These are phyloP conservation scores for Sanghuangporus sanghuang DNA, from an alignment of 1,284 basidiomycete species.

Conservation along the genomic window DNA sequence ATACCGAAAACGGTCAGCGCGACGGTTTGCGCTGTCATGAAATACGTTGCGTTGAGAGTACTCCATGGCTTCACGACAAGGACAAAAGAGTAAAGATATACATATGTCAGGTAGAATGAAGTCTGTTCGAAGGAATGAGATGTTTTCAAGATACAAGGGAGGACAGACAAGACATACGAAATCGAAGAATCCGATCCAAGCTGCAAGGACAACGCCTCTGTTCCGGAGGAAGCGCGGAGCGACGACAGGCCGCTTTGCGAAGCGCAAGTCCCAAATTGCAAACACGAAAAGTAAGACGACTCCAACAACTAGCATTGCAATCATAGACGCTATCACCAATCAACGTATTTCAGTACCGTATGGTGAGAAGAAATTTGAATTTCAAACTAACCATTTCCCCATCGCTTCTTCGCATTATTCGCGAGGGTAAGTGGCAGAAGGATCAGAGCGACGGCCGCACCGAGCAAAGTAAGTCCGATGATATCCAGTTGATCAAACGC, in stretches of 20 bases:
- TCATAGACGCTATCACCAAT: slow-evolving; percentile 40
- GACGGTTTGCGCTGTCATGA: slow-evolving; percentile 52
- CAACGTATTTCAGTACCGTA: neutral
- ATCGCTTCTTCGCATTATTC: slow-evolving; percentile 35
- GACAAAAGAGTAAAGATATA: slow-evolving; percentile 59
- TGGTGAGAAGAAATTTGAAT: neutral
- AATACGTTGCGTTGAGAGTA: slow-evolving; percentile 48
- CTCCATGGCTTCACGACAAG: slow-evolving; percentile 57
- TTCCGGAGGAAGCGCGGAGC: slow-evolving; percentile 54
- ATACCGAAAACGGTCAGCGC: slow-evolving; percentile 65
- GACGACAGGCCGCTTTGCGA: slow-evolving; percentile 47
- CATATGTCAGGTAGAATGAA: slow-evolving; percentile 57
- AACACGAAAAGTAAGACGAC: slow-evolving; percentile 38
- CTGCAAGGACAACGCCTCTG: slow-evolving; percentile 52
- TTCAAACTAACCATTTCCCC: slow-evolving; percentile 37
- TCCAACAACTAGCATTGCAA: slow-evolving; percentile 51
- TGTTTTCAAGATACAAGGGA: neutral
- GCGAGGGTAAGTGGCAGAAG: slow-evolving; percentile 65
- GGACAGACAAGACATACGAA: slow-evolving; percentile 41
- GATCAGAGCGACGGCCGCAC: slow-evolving; percentile 53
- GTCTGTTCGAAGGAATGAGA: slow-evolving; percentile 31
- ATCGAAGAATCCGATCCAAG: slow-evolving; percentile 66
- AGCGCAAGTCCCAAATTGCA: slow-evolving; percentile 43
- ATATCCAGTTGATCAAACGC: slow-evolving; percentile 46
- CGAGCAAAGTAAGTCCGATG: slow-evolving; percentile 62